Base-by-base conservation (phyloP, 129 eudicot genomes). In the Smallanthus sonchifolius region DNA sequence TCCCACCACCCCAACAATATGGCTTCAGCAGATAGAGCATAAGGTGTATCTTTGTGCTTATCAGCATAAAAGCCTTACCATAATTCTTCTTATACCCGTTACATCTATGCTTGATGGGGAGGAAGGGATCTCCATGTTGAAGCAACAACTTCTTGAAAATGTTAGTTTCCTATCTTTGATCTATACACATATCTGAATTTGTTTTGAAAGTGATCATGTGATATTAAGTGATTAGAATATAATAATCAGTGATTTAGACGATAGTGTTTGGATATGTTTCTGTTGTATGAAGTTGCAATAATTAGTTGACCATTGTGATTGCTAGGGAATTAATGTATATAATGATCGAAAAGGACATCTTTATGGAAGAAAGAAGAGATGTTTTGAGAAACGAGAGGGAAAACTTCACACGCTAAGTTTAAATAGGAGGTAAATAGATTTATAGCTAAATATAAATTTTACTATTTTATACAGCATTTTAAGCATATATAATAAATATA, bases 21-120 rank as follows among this genome's bases (percentile, higher is more conserved):
- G 86, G 88, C 94, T 95, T 82, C 85, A 88, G 66, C 87, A 88
- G 80, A 91, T 87, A 36, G 97, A 87, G 81, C 97, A 86, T 74
- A 88, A 82, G 80, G 85, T 91, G 99, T 91, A 88, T 80, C 83
- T 95, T 13, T 88, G 90, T 77, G 85, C 78, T 75, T 86, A 85
- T 76, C 99, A 95, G 87, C 93, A 91, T 79, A 87, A 80, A 69
- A 87, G 90, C 84, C 90, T 91, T 45, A 88, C 96, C 28, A 43
- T 87, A 17, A 78, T 95, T 35, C 86, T 88, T 49, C 97, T 95
- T 56, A 66, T 95, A 71, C 97, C 99, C 67, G 96, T 87, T 67
- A 69, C 89, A 17, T 93, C 89, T 47, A 79, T 87, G 75, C 69
- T 73, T 54, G 81, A 82, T 69, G 96, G 88, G 69, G 99, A 91